phyloP scores from a whole-genome alignment of 768 basidiomycete genomes.

The Sarcodon aspratus region DNA sequence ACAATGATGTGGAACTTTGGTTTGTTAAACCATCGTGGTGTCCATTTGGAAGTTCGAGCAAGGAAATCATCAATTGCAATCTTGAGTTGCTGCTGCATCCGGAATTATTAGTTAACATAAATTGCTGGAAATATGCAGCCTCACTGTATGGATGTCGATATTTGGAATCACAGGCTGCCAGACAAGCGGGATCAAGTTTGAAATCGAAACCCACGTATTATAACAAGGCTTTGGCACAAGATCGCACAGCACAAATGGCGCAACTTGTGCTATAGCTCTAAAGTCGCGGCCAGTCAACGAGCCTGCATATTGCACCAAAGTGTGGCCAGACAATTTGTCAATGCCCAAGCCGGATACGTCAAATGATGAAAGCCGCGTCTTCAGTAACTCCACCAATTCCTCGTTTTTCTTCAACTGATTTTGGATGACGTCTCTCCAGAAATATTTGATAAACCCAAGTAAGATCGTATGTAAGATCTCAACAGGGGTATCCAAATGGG shows the following conservation, averaged over 20 bases:
- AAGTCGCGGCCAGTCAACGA: constrained; percentile 23
- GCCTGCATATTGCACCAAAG: constrained; percentile 21
- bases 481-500: constrained; percentile 18
- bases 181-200: constrained; percentile 17
- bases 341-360: constrained; percentile 14
- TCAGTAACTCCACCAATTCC: constrained; percentile 13
- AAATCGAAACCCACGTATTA: constrained; percentile 16
- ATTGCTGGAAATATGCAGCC: too few relatives aligned
- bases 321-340: constrained; percentile 12
- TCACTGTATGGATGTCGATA: constrained; percentile 15
- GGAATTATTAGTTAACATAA: background rate
- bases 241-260: too few relatives aligned
- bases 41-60: constrained; percentile 7
- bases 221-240: background rate
- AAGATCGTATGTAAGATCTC: constrained; percentile 30
- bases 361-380: constrained; percentile 13
- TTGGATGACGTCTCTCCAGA: constrained; percentile 9
- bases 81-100: constrained; percentile 7
- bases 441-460: constrained; percentile 31
- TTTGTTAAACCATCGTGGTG: constrained; percentile 5
- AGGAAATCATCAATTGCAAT: constrained; percentile 6
- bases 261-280: constrained; percentile 14
- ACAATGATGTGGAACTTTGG: constrained; percentile 9
- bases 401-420: constrained; percentile 8
- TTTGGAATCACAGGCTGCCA: constrained; percentile 19